Percentiles rank a stretch among this genome's conserved stretches.
phyloP scores from a whole-genome alignment of 495 filamentous ascomycete genomes.

The Lentithecium fluviatile region DNA sequence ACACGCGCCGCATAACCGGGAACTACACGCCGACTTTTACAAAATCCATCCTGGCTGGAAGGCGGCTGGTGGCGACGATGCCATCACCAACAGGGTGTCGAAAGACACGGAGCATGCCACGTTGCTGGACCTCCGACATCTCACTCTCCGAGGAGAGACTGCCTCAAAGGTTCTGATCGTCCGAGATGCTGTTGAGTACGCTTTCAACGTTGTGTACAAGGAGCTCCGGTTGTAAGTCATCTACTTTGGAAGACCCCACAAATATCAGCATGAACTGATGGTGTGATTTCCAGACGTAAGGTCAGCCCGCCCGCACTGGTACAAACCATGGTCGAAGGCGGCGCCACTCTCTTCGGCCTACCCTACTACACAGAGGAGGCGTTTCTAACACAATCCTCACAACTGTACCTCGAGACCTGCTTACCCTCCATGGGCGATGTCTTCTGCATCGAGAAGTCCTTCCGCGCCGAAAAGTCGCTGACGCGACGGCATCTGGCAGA shows the following conservation, averaged over 20 bases:
- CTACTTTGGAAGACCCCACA: background rate
- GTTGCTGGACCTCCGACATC: conserved; percentile 83
- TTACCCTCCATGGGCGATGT: conserved; percentile 88
- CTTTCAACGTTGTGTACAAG: conserved; percentile 79
- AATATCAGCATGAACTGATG: background rate
- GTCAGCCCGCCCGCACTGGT: conserved; percentile 94
- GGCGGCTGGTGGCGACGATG: conserved; percentile 85
- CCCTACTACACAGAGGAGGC: conserved; percentile 93
- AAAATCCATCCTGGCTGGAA: conserved; percentile 67
- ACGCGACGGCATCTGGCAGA: conserved; percentile 93
- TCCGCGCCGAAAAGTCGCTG: conserved; percentile 93
- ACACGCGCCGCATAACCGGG: conserved; percentile 80
- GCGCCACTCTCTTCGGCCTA: conserved; percentile 88
- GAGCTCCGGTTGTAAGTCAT: conserved; percentile 59
- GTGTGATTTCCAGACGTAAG: conserved; percentile 51
- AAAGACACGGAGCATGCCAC: conserved; percentile 76
- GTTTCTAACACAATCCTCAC: conserved; percentile 94
- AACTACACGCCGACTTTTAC: conserved; percentile 94
- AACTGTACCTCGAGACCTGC: conserved; percentile 96
- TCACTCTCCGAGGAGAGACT: conserved; percentile 85
- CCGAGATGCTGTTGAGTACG: conserved; percentile 75
- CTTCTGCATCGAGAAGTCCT: conserved; percentile 97
- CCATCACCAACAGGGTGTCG: conserved; percentile 88
- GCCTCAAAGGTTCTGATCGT: conserved; percentile 90
- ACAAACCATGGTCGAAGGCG: conserved; percentile 98